phyloP scores from a whole-genome alignment of 1,139 yeast species.

The Saccharomyces hybrid region DNA sequence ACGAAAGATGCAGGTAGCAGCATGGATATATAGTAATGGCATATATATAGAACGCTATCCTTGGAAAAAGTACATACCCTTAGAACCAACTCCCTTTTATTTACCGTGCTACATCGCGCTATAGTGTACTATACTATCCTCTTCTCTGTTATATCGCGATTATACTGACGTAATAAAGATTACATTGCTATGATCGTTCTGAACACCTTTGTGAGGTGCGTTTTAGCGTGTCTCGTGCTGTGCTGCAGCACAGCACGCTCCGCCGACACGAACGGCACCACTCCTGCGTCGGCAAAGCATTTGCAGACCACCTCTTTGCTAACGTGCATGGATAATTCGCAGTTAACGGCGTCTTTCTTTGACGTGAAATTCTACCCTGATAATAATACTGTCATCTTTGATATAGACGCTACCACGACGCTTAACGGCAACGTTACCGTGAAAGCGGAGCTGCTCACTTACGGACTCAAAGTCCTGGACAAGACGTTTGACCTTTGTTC shows the following conservation, averaged over 20 bases:
- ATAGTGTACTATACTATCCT: neutral
- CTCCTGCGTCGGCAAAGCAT: conserved; percentile 13
- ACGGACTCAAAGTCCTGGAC: conserved; percentile 67
- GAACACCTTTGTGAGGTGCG: neutral
- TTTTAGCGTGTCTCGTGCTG: neutral
- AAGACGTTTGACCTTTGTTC: conserved; percentile 58
- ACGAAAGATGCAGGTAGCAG: neutral
- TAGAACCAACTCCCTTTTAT: too few species aligned
- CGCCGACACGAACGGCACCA: too few species aligned
- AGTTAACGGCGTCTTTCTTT: conserved; percentile 79
- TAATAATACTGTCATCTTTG: conserved; percentile 54
- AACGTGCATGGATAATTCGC: conserved; percentile 89
- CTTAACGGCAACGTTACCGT: conserved; percentile 70
- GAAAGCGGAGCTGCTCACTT: conserved; percentile 60
- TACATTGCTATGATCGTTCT: conserved; percentile 1
- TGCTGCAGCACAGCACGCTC: neutral
- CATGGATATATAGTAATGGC: too few species aligned
- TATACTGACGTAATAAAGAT: neutral
- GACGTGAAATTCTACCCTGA: conserved; percentile 66
- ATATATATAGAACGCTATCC: neutral
- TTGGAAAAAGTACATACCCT: neutral
- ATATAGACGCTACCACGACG: conserved; percentile 72
- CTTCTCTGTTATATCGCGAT: neutral
- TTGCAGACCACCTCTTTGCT: conserved; percentile 59
- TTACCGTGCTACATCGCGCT: neutral